These are phyloP conservation scores for Lignosus rhinocerotis DNA, from an alignment of 1,284 basidiomycete genomes.

Conservation along the genomic window DNA sequence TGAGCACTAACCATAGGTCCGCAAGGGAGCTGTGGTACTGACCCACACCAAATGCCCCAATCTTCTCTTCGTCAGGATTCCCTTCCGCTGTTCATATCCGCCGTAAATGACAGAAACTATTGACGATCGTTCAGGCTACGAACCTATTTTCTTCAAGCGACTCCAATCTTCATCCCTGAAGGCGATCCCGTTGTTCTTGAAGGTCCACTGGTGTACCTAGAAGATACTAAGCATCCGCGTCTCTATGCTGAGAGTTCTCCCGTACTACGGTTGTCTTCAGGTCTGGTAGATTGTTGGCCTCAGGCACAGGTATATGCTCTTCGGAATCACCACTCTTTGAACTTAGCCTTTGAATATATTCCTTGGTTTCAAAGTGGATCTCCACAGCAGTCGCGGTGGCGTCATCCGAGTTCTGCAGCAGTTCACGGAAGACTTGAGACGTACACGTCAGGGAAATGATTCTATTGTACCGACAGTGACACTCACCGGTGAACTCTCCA, in stretches of 20 bases:
- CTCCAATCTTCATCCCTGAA: conserved; percentile 89
- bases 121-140: conserved; percentile 19
- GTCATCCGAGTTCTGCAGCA: conserved; percentile 95
- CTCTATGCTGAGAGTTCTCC: neutral
- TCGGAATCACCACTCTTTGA: conserved; percentile 9
- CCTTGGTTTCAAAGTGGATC: conserved; percentile 78
- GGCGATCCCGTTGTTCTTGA: conserved; percentile 84
- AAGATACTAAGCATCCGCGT: neutral
- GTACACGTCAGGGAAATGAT: no score
- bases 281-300: conserved; percentile 47
- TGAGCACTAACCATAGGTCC: neutral
- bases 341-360: conserved; percentile 48
- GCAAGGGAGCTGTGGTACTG: conserved; percentile 25
- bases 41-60: conserved; percentile 86
- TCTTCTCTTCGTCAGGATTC: conserved; percentile 83
- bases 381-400: conserved; percentile 82
- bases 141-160: conserved; percentile 85
- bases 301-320: neutral
- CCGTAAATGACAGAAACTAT: neutral
- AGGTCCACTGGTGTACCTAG: conserved; percentile 73
- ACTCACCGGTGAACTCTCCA: conserved; percentile 82
- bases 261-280: conserved; percentile 56
- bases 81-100: conserved; percentile 60
- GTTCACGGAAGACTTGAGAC: conserved; percentile 78
- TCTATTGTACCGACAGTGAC: neutral